phyloP scores from a whole-genome alignment of 2,329 filamentous ascomycete genomes.

The Onygenales sp. region DNA sequence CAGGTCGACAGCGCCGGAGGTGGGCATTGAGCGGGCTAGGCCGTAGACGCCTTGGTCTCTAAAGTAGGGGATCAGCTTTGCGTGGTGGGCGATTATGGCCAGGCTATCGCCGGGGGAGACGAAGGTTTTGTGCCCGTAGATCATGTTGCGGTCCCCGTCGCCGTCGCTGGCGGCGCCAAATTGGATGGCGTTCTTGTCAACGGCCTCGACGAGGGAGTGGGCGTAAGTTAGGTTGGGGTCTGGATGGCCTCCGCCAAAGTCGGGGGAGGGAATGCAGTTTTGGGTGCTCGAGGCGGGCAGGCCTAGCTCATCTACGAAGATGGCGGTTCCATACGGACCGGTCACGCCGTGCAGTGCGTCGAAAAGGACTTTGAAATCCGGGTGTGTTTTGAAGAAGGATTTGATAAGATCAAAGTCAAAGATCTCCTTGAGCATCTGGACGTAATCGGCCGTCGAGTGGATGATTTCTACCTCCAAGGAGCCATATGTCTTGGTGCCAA shows the following conservation, averaged over 20 bases:
- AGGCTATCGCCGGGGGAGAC: slow-evolving; percentile 95
- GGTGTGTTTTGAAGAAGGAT: slow-evolving; percentile 76
- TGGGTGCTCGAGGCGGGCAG: slow-evolving; percentile 68
- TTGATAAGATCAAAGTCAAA: slow-evolving; percentile 97
- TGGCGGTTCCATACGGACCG: slow-evolving; percentile 85
- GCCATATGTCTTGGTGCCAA: slow-evolving; percentile 79
- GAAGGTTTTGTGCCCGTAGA: slow-evolving; percentile 93
- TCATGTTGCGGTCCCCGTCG: slow-evolving; percentile 99
- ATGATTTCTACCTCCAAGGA: slow-evolving; percentile 88
- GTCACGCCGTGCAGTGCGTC: slow-evolving; percentile 92
- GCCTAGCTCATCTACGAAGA: slow-evolving; percentile 90
- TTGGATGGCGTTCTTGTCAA: slow-evolving; percentile 83
- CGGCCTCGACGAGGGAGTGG: slow-evolving; percentile 83
- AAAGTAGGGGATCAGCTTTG: slow-evolving; percentile 95
- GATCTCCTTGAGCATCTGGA: slow-evolving; percentile 93
- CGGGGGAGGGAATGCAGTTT: slow-evolving; percentile 84
- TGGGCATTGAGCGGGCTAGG: slow-evolving; percentile 94
- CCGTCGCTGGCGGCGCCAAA: slow-evolving; percentile 96
- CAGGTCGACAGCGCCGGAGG: slow-evolving; percentile 86
- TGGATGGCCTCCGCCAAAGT: slow-evolving; percentile 95
- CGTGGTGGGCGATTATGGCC: slow-evolving; percentile 96
- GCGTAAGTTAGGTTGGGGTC: slow-evolving; percentile 98
- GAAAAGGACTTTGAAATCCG: slow-evolving; percentile 94
- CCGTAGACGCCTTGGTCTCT: slow-evolving; percentile 94
- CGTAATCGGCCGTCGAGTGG: slow-evolving; percentile 85